Evolutionary conservation across 768 basidiomycete species (phyloP), one percentile per base, ranked within the genome.

Genomic region (Megacollybia marginata): DNA sequence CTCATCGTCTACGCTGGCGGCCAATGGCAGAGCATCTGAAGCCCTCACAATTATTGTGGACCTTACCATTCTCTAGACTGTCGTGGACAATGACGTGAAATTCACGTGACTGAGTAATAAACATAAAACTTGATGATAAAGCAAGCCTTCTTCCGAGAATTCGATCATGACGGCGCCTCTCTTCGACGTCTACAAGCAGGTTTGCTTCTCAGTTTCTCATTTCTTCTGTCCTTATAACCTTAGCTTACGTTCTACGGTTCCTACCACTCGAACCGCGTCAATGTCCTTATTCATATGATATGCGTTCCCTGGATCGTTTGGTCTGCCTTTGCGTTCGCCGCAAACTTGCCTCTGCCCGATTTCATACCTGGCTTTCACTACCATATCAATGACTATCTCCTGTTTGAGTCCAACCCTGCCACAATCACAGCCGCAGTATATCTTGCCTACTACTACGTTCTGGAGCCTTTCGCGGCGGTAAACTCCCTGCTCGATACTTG

Each of bases 1-100:
- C 65, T 98, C 95, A 62, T 98, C 96, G 62, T 99, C 96, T 11
- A 97, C 96, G 56, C 88, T 94, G 1, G 94, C 93, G 12, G 94
- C 92, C 12, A 97, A 76, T 13, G 94, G 94, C 18, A 97, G 76
- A 20, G 87, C 88, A 65, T 93, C 91, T 9, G 80, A 81, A 20
- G 88, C 91, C 51, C 91, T 76, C 15, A 88, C 90, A 59, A 93
- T 82, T 53, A 87, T 83, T 23, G 91, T 93, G 53, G 91, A 88
- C 52, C 83, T 82, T 53, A 93, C 91, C 91, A 93, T 93, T 16
- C 44, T 40, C 38, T 40, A 13, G n/a, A n/a, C n/a, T 40, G 38
- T 13, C 18, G 15, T 18, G 38, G 15, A 13, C 3, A 40, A 8
- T 40, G 15, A 40, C 38, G 13, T 40, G 38, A 40, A 40, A 40